Base-by-base conservation (phyloP, 1,284 basidiomycete genomes). In the Pholiota adiposa region DNA sequence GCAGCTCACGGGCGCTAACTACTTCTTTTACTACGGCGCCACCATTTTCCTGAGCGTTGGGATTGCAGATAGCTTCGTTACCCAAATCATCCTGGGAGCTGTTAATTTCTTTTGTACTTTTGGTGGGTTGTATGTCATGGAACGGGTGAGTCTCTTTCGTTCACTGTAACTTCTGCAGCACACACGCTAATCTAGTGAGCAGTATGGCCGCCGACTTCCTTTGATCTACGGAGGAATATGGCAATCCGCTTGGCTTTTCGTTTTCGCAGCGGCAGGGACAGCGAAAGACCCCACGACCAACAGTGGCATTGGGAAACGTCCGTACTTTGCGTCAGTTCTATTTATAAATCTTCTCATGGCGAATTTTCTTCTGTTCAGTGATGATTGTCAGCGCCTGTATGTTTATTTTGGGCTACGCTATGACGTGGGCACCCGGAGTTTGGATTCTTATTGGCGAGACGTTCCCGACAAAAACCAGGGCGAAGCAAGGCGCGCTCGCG, bases 371-470 rank as follows among this genome's bases (percentile, higher is more conserved):
- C 41, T 27, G 44, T 21, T 27, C 52, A 84, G 84, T 92, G 21
- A 88, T 93, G 84, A 92, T 93, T 65, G 83, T 90, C 63, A 80
- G 84, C n/a, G 87, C 90, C 0, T 92, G 89, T 69, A 68, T 94
- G 69, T 93, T 93, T 76, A 93, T 93, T 69, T 72, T 89, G 31
- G 90, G 89, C 12, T 93, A 88, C 69, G 89, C 91, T 1, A 86
- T 80, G 73, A 92, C 90, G 19, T 93, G 89, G 89, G 86, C 82
- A 31, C 85, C 86, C 23, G 86, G 87, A 57, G 75, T 91, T 55
- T 92, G 90, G 89, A 90, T 89, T 71, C 76, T 90, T 19, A 88
- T 87, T 61, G 88, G 88, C 36, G 91, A 93, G 74, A 90, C 88
- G 1, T 92, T 92, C 80, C 85, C 88, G 0, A 90, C 88, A 11